These are phyloP conservation scores for Aspergillus uvarum DNA, from an alignment of 2,329 filamentous ascomycete species.

Conservation along the genomic window DNA sequence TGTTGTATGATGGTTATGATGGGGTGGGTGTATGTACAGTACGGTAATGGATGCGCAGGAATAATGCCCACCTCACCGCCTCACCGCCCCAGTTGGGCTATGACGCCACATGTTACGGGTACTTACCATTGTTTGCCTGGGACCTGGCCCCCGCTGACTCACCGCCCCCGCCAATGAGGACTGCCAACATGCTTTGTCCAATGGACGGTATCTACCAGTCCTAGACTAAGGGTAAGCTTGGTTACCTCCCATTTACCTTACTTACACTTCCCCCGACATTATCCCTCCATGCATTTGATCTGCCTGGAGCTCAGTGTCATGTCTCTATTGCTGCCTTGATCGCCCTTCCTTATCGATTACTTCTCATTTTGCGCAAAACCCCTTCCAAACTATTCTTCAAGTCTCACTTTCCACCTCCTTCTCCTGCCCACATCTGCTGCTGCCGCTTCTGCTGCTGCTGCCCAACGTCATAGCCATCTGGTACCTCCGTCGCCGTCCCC, in stretches of 20 bases:
- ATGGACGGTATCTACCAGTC: not conserved
- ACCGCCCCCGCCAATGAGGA: conserved; percentile 38
- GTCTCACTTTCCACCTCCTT: not conserved
- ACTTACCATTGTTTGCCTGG: not conserved
- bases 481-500: conserved; percentile 8
- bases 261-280: not conserved
- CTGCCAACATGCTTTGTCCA: conserved; percentile 3
- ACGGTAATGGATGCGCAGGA: not conserved
- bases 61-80: not conserved
- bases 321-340: conserved; percentile 1
- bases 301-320: conserved; percentile 16
- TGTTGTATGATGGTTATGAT: conserved; percentile 8
- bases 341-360: not conserved
- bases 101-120: not conserved
- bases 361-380: not conserved
- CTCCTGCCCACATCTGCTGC: not conserved
- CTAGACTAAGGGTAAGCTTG: conserved; percentile 5
- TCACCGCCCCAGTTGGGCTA: not conserved
- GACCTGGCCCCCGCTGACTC: conserved; percentile 13
- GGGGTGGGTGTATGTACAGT: conserved; percentile 5
- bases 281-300: conserved; percentile 9
- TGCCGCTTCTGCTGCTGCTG: conserved; percentile 3
- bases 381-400: not conserved
- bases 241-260: conserved; percentile 6
- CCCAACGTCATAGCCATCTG: conserved; percentile 23